Conservation (phyloP, 1,284 basidiomycete genomes). For the Marasmius fiardii region DNA sequence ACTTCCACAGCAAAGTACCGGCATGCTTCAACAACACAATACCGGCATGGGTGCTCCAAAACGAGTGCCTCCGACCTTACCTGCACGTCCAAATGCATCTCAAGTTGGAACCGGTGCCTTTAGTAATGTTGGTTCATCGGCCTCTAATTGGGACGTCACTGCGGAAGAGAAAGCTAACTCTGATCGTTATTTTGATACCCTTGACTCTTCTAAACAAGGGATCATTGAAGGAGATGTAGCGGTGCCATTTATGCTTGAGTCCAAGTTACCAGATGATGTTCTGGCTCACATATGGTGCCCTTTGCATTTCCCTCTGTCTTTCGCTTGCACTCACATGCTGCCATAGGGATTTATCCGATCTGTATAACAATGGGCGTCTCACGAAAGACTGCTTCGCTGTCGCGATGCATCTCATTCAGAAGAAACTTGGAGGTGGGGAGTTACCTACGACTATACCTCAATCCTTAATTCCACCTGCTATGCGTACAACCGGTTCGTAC, state of each 20-base stretch:
- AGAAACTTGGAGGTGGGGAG: constrained; percentile 81
- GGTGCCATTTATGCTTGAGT: constrained; percentile 95
- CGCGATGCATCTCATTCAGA: constrained; percentile 93
- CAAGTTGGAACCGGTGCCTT: constrained; percentile 28
- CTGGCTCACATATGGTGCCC: constrained; percentile 91
- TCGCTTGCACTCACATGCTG: constrained; percentile 12
- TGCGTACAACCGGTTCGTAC: constrained; percentile 43
- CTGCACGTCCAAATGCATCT: constrained; percentile 41
- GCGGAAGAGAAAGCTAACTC: constrained; percentile 77
- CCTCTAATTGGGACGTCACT: constrained; percentile 80
- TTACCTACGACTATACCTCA: constrained; percentile 72
- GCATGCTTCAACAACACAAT: constrained; percentile 35
- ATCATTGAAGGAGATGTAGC: constrained; percentile 92
- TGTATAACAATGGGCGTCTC: constrained; percentile 85
- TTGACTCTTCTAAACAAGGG: constrained; percentile 78
- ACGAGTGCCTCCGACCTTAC: constrained; percentile 31
- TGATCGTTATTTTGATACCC: constrained; percentile 81
- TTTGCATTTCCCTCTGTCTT: neutral
- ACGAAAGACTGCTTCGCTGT: constrained; percentile 95
- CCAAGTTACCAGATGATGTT: constrained; percentile 79
- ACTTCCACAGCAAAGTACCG: neutral
- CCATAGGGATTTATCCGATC: constrained; percentile 88
- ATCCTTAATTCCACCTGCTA: constrained; percentile 79
- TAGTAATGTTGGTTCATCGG: constrained; percentile 20
- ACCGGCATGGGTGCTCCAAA: constrained; percentile 32